phyloP scores from a whole-genome alignment of 768 basidiomycete species.

The Mrakia gelida region DNA sequence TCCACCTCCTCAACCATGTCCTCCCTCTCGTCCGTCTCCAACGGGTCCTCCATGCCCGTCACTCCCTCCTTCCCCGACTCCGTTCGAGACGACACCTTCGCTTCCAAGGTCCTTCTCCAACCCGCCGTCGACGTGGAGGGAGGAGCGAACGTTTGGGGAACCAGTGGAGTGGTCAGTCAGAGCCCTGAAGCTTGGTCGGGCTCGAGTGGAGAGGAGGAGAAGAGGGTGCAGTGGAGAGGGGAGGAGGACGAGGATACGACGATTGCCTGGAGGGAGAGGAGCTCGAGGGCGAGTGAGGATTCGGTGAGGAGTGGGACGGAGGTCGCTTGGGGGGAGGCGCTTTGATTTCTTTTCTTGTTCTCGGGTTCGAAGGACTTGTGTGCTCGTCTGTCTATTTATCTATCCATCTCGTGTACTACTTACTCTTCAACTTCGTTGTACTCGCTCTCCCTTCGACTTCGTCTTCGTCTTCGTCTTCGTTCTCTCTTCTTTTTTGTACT shows the following conservation, averaged over 20 bases:
- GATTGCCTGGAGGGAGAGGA: not conserved
- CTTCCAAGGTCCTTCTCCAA: no score
- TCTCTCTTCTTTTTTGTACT: not conserved
- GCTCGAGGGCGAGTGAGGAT: not conserved
- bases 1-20: constrained; percentile 5
- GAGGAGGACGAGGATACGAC: not conserved
- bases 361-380: not conserved
- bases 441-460: not conserved
- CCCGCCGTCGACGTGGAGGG: not conserved
- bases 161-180: not conserved
- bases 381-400: not conserved
- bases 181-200: not conserved
- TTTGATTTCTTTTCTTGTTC: not conserved
- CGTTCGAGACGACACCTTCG: no score
- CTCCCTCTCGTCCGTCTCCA: not conserved
- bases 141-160: not conserved
- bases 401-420: not conserved
- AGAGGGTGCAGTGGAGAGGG: not conserved
- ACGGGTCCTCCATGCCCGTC: not conserved
- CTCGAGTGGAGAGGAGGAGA: not conserved
- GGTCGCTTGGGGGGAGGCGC: constrained; percentile 12
- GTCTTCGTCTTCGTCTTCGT: not conserved
- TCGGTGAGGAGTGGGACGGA: not conserved
- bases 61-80: not conserved
- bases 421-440: not conserved